These are phyloP conservation scores for Colletotrichum sp. DNA, from an alignment of 2,329 filamentous ascomycete species.

Conservation along the genomic window DNA sequence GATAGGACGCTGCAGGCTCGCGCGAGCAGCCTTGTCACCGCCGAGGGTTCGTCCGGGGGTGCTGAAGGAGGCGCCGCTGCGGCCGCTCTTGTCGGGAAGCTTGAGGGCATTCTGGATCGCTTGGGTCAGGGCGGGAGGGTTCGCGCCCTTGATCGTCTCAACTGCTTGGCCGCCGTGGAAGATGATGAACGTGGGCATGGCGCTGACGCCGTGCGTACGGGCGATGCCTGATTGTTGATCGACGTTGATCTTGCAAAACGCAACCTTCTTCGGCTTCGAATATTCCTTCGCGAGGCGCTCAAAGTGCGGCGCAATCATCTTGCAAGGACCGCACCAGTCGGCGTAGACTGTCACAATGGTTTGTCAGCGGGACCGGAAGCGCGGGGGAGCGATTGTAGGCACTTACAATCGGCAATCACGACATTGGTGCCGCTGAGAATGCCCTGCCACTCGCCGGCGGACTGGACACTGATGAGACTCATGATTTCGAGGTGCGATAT, in stretches of 20 bases:
- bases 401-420: slow-evolving; percentile 89
- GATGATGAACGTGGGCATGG: slow-evolving; percentile 95
- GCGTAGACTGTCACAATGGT: slow-evolving; percentile 74
- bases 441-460: slow-evolving; percentile 72
- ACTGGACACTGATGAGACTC: slow-evolving; percentile 64
- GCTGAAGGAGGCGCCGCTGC: slow-evolving; percentile 54
- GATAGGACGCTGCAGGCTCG: slow-evolving; percentile 23
- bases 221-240: slow-evolving; percentile 82
- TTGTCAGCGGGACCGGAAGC: slow-evolving; percentile 25
- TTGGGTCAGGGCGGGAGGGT: slow-evolving; percentile 75
- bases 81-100: slow-evolving; percentile 45
- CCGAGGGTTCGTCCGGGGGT: slow-evolving; percentile 64
- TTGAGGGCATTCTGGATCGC: slow-evolving; percentile 76
- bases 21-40: slow-evolving; percentile 31
- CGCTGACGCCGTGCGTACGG: slow-evolving; percentile 77
- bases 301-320: slow-evolving; percentile 88
- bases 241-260: slow-evolving; percentile 92
- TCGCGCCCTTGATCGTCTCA: slow-evolving; percentile 81
- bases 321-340: slow-evolving; percentile 94
- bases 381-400: neutral
- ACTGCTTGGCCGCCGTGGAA: slow-evolving; percentile 77
- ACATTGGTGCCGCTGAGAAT: slow-evolving; percentile 76
- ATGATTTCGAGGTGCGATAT: slow-evolving; percentile 32
- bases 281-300: slow-evolving; percentile 82
- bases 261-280: slow-evolving; percentile 80